Base-by-base conservation (phyloP, 495 filamentous ascomycete genomes). In the Penicillium samsonianum region DNA sequence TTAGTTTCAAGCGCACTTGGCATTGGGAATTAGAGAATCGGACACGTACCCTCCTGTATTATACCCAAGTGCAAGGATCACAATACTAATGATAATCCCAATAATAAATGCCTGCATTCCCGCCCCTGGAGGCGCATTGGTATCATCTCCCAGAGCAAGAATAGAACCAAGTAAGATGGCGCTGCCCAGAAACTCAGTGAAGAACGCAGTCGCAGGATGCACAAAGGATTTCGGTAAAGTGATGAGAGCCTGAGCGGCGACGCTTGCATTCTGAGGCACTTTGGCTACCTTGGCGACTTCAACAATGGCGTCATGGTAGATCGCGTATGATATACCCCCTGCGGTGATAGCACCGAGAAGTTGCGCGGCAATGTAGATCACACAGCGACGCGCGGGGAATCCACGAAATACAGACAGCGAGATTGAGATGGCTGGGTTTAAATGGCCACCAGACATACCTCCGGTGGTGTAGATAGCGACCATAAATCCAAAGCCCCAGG, bases 381-480 rank as follows among this genome's bases (percentile, higher is more conserved):
- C 66, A 26, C 76, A 75, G 25, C 67, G 69, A 7, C 74, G 68
- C 68, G 76, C 83, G 0, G 83, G 82, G 20, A 82, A 74, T 17
- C 77, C 74, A 11, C 83, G 78, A 64, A 68, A 87, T 1, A 84
- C 55, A 57, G 78, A 85, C 50, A 80, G 77, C 8, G 78, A 60
- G 46, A 85, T 80, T 20, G 80, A 80, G 22, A 85, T 75, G 4
- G 80, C 82, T 1, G 83, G 82, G 53, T 86, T 86, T 40, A 87
- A 64, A 53, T 83, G 80, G 0, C 73, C 82, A 45, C 83, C 83
- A 26, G 69, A 75, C 35, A 82, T 72, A 44, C 82, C 81, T 58
- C 68, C 68, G 8, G 78, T 73, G 16, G 80, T 67, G 56, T 85
- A 85, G 51, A 85, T 78, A 26, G 78, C 82, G 5, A 83, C 61